A percentile compares a stretch with the other conserved stretches of the same genome.
phyloP scores from a whole-genome alignment of 805 yeast species.

The Wickerhamomyces sydowiorum region DNA sequence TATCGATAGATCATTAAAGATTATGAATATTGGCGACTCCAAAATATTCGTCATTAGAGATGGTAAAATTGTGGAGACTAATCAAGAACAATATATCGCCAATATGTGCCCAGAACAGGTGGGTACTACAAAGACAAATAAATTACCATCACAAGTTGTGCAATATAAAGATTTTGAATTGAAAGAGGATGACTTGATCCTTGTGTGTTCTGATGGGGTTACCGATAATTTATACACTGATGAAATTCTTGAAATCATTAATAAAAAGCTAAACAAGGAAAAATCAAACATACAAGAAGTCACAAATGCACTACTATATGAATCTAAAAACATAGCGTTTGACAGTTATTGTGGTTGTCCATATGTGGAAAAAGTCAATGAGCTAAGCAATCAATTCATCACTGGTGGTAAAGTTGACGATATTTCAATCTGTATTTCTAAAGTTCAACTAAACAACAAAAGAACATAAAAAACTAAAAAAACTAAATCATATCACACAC shows the following conservation, averaged over 20 bases:
- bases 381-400: slow-evolving; percentile 27
- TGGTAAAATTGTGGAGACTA: slow-evolving; percentile 35
- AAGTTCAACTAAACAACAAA: slow-evolving; percentile 30
- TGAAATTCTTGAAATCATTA: slow-evolving; percentile 36
- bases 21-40: slow-evolving; percentile 49
- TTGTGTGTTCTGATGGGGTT: slow-evolving; percentile 49
- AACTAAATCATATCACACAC: too few species aligned
- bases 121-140: slow-evolving; percentile 41
- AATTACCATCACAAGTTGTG: slow-evolving; percentile 42
- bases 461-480: too few species aligned
- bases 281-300: slow-evolving; percentile 30
- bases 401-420: slow-evolving; percentile 53
- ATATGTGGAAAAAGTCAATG: slow-evolving; percentile 44
- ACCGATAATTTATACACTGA: slow-evolving; percentile 46
- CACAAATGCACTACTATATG: slow-evolving; percentile 34
- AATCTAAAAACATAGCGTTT: slow-evolving; percentile 43
- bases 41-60: slow-evolving; percentile 42
- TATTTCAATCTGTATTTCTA: slow-evolving; percentile 45
- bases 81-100: slow-evolving; percentile 40
- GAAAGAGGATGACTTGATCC: slow-evolving; percentile 35
- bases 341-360: slow-evolving; percentile 50
- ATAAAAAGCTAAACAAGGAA: slow-evolving; percentile 25
- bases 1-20: slow-evolving; percentile 38
- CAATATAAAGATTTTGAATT: slow-evolving; percentile 37
- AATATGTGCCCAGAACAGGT: slow-evolving; percentile 48